Base-by-base conservation (phyloP, 2,329 filamentous ascomycete species). In the Claviceps capensis region DNA sequence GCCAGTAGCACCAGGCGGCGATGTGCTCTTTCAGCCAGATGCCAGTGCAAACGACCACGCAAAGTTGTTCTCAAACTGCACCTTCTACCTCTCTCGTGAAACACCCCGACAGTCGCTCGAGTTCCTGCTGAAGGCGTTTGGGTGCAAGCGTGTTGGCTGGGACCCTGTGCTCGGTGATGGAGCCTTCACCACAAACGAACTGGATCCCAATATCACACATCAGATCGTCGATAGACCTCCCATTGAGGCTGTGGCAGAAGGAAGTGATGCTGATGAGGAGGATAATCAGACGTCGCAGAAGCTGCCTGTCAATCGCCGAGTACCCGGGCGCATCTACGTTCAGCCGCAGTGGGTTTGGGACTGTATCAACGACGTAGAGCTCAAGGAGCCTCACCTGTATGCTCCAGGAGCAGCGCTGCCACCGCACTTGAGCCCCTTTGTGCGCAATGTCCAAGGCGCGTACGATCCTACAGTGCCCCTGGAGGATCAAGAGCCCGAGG, bases 291-390 rank as follows among this genome's bases (percentile, higher is more conserved):
- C 73, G 56, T 72, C 71, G 47, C 78, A 76, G 65, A 79, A 76
- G 65, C 69, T 82, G 52, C 73, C 66, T 26, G 68, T 68, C 54
- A 85, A 87, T 62, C 81, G 81, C 57, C 82, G 89, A 55, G 85
- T 97, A 55, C 89, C 91, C n/a, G 91, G 91, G 38, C 79, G 93
- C 58, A 88, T 82, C 57, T 98, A 98, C 61, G 72, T 98, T 52
- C 93, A 98, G 72, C 93, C 93, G 19, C 93, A 98, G 66, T 98
- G 94, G 91, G 82, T 98, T 4, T 98, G 93, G 93, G 93, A 98
- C 64, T 91, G 87, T 62, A 73, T 95, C 66, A 98, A 98, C 66
- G 87, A 93, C 46, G 88, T 88, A 56, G 88, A 91, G 68, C 73
- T 98, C 52, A 83, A 96, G 66, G 79, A 86, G 58, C 81, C 90